Evolutionary conservation across 2,329 filamentous ascomycete genomes (phyloP).

Genomic region (Cytospora mali): DNA sequence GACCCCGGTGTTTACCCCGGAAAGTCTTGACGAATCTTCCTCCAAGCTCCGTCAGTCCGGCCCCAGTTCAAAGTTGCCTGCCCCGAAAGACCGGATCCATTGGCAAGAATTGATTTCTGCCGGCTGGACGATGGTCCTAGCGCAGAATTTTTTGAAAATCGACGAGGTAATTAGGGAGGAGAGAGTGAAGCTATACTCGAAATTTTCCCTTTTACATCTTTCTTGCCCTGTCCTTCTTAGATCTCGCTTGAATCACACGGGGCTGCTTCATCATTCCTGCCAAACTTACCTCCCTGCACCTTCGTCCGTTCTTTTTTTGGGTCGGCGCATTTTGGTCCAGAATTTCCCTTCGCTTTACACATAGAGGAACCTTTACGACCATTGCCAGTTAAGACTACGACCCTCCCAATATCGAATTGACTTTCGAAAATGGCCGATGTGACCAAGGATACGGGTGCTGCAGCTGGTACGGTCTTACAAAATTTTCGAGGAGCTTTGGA

Average conservation of each 20-base stretch:
- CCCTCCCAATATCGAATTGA: not conserved
- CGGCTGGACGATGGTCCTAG: conserved; percentile 24
- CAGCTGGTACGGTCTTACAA: conserved; percentile 19
- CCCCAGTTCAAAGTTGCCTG: not conserved
- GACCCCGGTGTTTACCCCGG: too few species aligned
- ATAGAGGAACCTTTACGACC: conserved; percentile 3
- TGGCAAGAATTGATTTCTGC: conserved; percentile 13
- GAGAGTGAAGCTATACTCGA: conserved; percentile 14
- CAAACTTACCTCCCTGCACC: not conserved
- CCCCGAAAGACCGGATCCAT: not conserved
- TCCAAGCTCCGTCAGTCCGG: not conserved
- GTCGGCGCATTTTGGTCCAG: conserved; percentile 21
- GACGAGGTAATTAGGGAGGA: conserved; percentile 23
- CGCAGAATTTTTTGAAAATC: conserved; percentile 30
- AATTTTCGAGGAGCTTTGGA: not conserved
- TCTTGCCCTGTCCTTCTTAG: conserved; percentile 13
- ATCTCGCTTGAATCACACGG: conserved; percentile 14
- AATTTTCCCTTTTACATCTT: conserved; percentile 18
- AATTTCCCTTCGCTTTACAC: not conserved
- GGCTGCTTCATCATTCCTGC: conserved; percentile 13
- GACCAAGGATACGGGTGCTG: conserved; percentile 22
- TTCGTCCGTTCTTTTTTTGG: conserved; percentile 20
- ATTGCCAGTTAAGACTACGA: too few species aligned
- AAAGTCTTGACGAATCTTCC: not conserved
- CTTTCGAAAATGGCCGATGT: conserved; percentile 26